These are phyloP conservation scores for Fistulinella prunicolor DNA, from an alignment of 768 basidiomycete species.

Conservation along the genomic window DNA sequence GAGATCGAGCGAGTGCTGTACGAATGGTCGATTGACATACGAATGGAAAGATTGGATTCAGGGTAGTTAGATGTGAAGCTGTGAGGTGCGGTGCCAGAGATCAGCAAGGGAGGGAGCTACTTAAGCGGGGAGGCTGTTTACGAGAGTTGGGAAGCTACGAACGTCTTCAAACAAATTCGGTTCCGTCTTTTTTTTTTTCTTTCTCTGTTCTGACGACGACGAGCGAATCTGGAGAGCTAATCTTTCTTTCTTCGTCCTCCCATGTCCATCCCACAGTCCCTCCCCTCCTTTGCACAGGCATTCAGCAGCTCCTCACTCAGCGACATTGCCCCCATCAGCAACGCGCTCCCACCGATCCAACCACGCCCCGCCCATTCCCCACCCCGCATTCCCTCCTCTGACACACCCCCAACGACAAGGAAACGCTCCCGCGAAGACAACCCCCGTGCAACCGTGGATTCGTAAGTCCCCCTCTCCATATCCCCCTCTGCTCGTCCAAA, in stretches of 20 bases:
- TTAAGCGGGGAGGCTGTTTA: too few relatives aligned
- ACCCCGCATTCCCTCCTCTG: too few relatives aligned
- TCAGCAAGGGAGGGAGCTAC: too few relatives aligned
- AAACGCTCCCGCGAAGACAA: slow-evolving; percentile 52
- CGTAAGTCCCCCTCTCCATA: slow-evolving; percentile 40
- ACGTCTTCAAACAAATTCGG: slow-evolving; percentile 18
- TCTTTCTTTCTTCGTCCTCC: slow-evolving; percentile 1
- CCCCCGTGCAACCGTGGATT: slow-evolving; percentile 32
- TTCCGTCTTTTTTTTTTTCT: slow-evolving; percentile 11
- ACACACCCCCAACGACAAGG: too few relatives aligned
- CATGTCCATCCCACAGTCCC: slow-evolving; percentile 57
- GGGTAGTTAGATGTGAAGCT: too few relatives aligned
- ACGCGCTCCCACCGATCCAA: slow-evolving; percentile 68
- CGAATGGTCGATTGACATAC: too few relatives aligned
- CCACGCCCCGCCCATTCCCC: slow-evolving; percentile 36
- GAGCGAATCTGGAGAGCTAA: background rate
- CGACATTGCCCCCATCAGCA: slow-evolving; percentile 47
- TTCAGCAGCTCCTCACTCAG: slow-evolving; percentile 59
- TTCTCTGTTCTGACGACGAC: background rate
- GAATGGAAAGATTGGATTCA: too few relatives aligned
- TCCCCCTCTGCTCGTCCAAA: slow-evolving; percentile 1
- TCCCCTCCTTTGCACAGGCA: slow-evolving; percentile 78
- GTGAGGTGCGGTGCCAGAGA: too few relatives aligned
- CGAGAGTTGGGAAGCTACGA: too few relatives aligned
- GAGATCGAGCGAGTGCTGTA: background rate